These are phyloP conservation scores for Trichosanthes cucumerina DNA, from an alignment of 306 rosid genomes.

Conservation along the genomic window DNA sequence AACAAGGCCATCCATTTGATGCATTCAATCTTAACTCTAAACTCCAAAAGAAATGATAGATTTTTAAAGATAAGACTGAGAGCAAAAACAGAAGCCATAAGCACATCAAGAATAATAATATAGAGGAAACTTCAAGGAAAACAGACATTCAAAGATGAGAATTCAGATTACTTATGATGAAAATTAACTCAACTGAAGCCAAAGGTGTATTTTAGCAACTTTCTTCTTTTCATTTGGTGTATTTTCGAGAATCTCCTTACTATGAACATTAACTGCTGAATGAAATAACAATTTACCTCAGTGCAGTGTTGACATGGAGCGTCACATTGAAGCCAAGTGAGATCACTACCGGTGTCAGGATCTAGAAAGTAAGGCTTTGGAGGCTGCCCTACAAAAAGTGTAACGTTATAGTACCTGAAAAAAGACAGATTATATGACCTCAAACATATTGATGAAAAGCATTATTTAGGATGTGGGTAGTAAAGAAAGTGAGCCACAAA, in stretches of 20 bases:
- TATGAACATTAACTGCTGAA: neutral
- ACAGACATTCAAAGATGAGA: neutral
- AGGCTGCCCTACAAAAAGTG: conserved; percentile 73
- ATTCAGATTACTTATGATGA: neutral
- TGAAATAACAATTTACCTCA: conserved; percentile 36
- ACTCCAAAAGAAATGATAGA: neutral
- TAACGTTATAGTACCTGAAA: conserved; percentile 74
- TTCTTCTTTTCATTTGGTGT: neutral
- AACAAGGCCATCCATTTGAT: neutral
- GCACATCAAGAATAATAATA: neutral
- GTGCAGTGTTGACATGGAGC: conserved; percentile 69
- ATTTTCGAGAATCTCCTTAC: neutral
- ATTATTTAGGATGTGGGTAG: neutral
- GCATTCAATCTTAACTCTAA: neutral
- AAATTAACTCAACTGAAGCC: neutral
- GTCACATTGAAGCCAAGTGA: conserved; percentile 97
- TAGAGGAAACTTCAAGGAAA: neutral
- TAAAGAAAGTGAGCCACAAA: neutral
- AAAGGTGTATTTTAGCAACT: neutral
- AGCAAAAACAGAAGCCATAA: neutral
- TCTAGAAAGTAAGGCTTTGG: conserved; percentile 82
- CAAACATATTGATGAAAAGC: neutral
- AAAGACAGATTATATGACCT: conserved; percentile 6
- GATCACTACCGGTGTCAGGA: conserved; percentile 93
- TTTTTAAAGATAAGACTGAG: neutral